Base-by-base conservation (phyloP, 2,329 filamentous ascomycete genomes). In the Xylariaceae sp. region DNA sequence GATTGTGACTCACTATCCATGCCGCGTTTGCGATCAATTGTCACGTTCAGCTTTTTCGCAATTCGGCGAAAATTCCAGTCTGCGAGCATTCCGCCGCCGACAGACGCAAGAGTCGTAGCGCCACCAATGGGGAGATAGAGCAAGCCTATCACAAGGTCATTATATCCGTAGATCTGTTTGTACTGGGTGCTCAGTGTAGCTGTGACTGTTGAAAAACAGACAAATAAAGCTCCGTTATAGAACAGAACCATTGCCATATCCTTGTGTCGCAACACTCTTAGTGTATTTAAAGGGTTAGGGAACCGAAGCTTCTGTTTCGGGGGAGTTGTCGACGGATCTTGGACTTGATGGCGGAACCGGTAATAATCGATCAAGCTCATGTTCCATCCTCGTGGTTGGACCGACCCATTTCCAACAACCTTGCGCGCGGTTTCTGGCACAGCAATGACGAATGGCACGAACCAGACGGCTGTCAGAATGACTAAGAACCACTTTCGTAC, bases 21-120 rank as follows among this genome's bases (percentile, higher is more conserved):
- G 17, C 76, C 76, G 10, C 81, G 79, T 54, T 79, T 82, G 50
- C 73, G 76, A 53, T 80, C 78, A 55, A 89, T 78, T 2, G 72
- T 69, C 49, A 90, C 72, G 6, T 82, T 82, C 14, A 85, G 71
- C 31, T 76, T 75, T 43, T 71, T 74, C 1, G 87, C 86, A 42
- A 83, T 77, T 36, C 86, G 79, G 6, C 82, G 76, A 65, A 88
- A 95, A 65, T 90, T 90, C 75, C 80, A 83, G 66, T 82, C 78
- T 42, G 80, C 69, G 6, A 81, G 61, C 55, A 75, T 75, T 5
- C 88, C 86, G 53, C 81, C 78, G n/a, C 66, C 62, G 22, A 81
- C 57, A 11, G 76, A 72, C 1, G 77, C 72, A 10, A 73, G 51
- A 36, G 71, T 75, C 49, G 75, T 79, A 3, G 76, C 76, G 2